A percentile compares a stretch with the other conserved stretches of the same genome.
phyloP scores from a whole-genome alignment of 352 stramenopile genomes.

The Phytopythium ostracodes region DNA sequence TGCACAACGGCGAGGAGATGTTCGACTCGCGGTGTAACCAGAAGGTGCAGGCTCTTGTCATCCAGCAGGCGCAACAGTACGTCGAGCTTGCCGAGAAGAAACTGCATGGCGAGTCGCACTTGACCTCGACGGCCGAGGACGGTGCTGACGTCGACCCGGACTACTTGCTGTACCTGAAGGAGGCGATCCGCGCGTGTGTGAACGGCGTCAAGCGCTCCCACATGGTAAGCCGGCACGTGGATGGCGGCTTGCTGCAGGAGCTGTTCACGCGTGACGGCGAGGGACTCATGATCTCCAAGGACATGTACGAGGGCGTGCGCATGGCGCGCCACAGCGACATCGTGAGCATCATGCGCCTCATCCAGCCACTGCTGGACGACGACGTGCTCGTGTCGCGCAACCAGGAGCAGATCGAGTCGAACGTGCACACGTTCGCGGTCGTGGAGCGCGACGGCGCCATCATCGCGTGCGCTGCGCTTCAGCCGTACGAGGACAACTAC shows the following conservation, averaged over 20 bases:
- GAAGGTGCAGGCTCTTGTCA: slow-evolving; percentile 71
- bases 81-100: slow-evolving; percentile 56
- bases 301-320: slow-evolving; percentile 96
- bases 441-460: slow-evolving; percentile 87
- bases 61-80: slow-evolving; percentile 82
- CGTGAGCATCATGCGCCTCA: slow-evolving; percentile 84
- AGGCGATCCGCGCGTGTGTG: slow-evolving; percentile 80
- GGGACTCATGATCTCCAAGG: slow-evolving; percentile 95
- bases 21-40: slow-evolving; percentile 80
- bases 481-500: slow-evolving; percentile 88
- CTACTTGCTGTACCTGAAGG: slow-evolving; percentile 81
- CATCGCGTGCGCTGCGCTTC: slow-evolving; percentile 85
- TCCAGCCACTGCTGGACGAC: slow-evolving; percentile 84
- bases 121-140: slow-evolving; percentile 13
- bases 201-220: slow-evolving; percentile 85
- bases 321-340: slow-evolving; percentile 92
- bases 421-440: slow-evolving; percentile 86
- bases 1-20: slow-evolving; percentile 87
- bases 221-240: slow-evolving; percentile 80
- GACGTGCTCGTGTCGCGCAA: slow-evolving; percentile 86
- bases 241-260: slow-evolving; percentile 93
- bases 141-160: slow-evolving; percentile 57
- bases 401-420: slow-evolving; percentile 87
- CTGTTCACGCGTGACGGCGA: slow-evolving; percentile 97
- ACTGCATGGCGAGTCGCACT: slow-evolving; percentile 31